Percentiles rank a stretch among this genome's conserved stretches.
phyloP scores from a whole-genome alignment of 768 basidiomycete species.

The Rhodotorula kratochvilovae region DNA sequence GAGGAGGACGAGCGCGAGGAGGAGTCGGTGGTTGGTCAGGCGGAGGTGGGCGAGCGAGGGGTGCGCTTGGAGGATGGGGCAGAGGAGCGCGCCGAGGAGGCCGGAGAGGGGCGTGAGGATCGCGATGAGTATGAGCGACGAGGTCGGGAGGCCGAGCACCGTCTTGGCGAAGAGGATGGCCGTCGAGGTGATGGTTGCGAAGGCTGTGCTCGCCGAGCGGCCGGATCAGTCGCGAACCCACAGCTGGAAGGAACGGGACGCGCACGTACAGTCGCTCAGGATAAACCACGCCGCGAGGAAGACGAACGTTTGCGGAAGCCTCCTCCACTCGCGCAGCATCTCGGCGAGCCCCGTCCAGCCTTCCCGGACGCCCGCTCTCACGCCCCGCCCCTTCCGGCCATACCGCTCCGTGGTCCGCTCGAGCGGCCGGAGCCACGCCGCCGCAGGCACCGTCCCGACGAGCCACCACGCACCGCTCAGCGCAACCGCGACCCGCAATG shows the following conservation, averaged over 20 bases:
- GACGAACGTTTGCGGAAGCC: slow-evolving; percentile 74
- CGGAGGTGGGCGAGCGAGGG: slow-evolving; percentile 37
- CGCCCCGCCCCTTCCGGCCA: background rate
- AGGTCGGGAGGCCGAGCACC: slow-evolving; percentile 69
- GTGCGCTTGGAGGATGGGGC: slow-evolving; percentile 67
- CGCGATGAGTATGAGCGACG: slow-evolving; percentile 54
- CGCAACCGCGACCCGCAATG: slow-evolving; percentile 76
- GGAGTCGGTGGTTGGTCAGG: slow-evolving; percentile 60
- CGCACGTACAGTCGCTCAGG: slow-evolving; percentile 73
- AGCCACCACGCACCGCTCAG: slow-evolving; percentile 86
- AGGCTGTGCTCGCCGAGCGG: slow-evolving; percentile 54
- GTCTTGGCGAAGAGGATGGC: slow-evolving; percentile 91
- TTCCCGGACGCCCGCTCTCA: slow-evolving; percentile 54
- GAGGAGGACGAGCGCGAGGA: slow-evolving; percentile 63
- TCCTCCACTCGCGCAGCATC: slow-evolving; percentile 73
- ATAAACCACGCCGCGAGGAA: slow-evolving; percentile 93
- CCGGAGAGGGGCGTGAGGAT: slow-evolving; percentile 59
- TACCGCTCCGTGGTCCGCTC: background rate
- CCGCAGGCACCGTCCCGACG: slow-evolving; percentile 63
- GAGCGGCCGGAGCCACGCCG: slow-evolving; percentile 19
- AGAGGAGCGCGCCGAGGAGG: slow-evolving; percentile 75
- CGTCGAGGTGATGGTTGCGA: slow-evolving; percentile 86
- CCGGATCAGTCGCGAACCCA: background rate
- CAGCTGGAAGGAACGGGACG: background rate
- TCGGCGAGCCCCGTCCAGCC: slow-evolving; percentile 72